Percentiles rank a stretch among this genome's conserved stretches.
These are phyloP conservation scores for Hanseniaspora lachancei DNA, from an alignment of 805 yeast species.

Conservation along the genomic window DNA sequence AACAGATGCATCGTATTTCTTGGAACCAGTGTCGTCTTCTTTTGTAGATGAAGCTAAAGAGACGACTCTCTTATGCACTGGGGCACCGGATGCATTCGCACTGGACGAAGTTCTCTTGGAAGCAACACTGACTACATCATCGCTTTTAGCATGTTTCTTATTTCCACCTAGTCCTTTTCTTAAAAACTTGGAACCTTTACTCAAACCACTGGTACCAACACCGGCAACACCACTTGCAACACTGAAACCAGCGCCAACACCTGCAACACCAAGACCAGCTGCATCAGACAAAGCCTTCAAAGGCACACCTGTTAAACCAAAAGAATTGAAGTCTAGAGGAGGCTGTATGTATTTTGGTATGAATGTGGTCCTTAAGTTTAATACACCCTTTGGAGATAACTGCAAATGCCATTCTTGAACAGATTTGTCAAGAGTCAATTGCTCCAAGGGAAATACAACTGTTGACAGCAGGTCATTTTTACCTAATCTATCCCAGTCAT, in stretches of 20 bases:
- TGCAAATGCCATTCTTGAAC: slow-evolving; percentile 36
- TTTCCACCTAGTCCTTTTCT: slow-evolving; percentile 26
- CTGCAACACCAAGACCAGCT: slow-evolving; percentile 29
- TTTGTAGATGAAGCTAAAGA: neutral
- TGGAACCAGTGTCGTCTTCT: neutral
- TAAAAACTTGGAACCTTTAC: slow-evolving; percentile 35
- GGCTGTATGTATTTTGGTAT: slow-evolving; percentile 58
- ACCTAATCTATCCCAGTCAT: slow-evolving; percentile 73
- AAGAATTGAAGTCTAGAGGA: slow-evolving; percentile 31
- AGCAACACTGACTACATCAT: neutral
- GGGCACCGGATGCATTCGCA: neutral
- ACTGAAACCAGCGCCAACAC: slow-evolving; percentile 30
- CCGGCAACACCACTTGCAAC: slow-evolving; percentile 34
- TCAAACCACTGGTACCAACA: slow-evolving; percentile 31
- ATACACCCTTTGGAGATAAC: slow-evolving; percentile 52
- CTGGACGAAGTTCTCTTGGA: slow-evolving; percentile 13
- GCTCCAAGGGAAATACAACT: slow-evolving; percentile 37
- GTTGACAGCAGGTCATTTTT: slow-evolving; percentile 49
- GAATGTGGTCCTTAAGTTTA: slow-evolving; percentile 43
- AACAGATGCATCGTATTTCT: slow-evolving; percentile 19
- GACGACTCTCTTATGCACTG: neutral
- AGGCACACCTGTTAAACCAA: slow-evolving; percentile 34
- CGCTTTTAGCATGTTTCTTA: neutral
- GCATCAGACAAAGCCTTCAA: slow-evolving; percentile 36
- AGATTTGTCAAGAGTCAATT: slow-evolving; percentile 33